Evolutionary conservation across 169 alveolate species (phyloP).

Genomic region (Eimeria necatrix): DNA sequence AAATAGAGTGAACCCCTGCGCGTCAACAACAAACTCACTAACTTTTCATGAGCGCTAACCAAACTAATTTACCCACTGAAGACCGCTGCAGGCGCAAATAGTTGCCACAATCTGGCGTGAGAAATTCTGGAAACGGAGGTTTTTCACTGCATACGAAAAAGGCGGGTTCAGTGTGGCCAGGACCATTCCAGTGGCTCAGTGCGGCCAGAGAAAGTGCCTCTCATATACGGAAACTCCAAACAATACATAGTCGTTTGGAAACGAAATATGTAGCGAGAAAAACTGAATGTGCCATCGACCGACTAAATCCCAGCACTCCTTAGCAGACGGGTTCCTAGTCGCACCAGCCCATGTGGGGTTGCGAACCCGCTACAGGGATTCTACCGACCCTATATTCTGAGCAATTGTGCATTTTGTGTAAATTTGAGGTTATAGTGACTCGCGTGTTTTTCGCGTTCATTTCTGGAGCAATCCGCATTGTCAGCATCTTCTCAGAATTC

Average conservation of each 20-base stretch:
- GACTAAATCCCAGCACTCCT: too few relatives aligned
- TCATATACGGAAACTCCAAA: background rate
- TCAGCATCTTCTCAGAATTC: background rate
- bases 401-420: background rate
- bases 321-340: background rate
- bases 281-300: background rate
- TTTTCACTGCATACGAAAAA: too few relatives aligned
- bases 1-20: too few relatives aligned
- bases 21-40: too few relatives aligned
- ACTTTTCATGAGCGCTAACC: too few relatives aligned
- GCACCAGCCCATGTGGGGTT: constrained; percentile 36
- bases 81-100: too few relatives aligned
- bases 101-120: too few relatives aligned
- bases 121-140: too few relatives aligned
- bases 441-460: background rate
- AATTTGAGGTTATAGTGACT: background rate
- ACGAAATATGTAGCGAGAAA: background rate
- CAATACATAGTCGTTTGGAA: background rate
- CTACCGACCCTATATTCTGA: background rate
- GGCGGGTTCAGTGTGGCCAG: too few relatives aligned
- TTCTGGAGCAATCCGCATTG: constrained; percentile 5
- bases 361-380: background rate
- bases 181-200: too few relatives aligned
- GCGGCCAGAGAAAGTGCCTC: too few relatives aligned
- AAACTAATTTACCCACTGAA: too few relatives aligned